Conservation (phyloP, 2,329 filamentous ascomycete species). For the Simplicillium aogashimaense region DNA sequence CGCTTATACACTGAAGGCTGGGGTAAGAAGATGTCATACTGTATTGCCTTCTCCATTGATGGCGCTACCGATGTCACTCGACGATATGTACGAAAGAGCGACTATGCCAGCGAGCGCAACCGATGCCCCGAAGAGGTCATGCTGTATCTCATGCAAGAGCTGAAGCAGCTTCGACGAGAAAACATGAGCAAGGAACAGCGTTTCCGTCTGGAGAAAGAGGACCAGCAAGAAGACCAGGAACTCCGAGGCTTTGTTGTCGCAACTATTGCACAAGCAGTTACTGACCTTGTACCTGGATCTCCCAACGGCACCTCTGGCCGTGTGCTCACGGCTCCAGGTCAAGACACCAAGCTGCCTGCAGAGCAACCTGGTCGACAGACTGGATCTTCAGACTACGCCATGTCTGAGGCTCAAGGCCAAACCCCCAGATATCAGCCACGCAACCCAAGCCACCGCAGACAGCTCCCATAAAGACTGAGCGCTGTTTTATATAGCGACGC, state of each 20-base stretch:
- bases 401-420: slow-evolving; percentile 34
- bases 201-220: slow-evolving; percentile 72
- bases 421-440: slow-evolving; percentile 30
- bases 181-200: slow-evolving; percentile 82
- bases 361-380: slow-evolving; percentile 47
- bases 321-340: slow-evolving; percentile 20
- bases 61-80: slow-evolving; percentile 59
- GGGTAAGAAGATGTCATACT: slow-evolving; percentile 95
- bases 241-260: slow-evolving; percentile 65
- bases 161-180: slow-evolving; percentile 70
- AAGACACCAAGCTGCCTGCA: slow-evolving; percentile 51
- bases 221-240: slow-evolving; percentile 65
- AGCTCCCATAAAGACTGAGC: slow-evolving; percentile 17
- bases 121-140: slow-evolving; percentile 82
- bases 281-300: slow-evolving; percentile 49
- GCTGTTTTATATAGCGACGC: slow-evolving; percentile 4
- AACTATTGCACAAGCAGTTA: slow-evolving; percentile 64
- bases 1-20: slow-evolving; percentile 88
- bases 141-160: slow-evolving; percentile 85
- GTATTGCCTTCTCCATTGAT: slow-evolving; percentile 91
- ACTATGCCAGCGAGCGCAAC: slow-evolving; percentile 64
- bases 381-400: slow-evolving; percentile 40
- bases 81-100: slow-evolving; percentile 60
- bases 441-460: slow-evolving; percentile 31
- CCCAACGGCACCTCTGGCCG: slow-evolving; percentile 16